Conservation (phyloP, 345 rosid genomes). For the Excoecaria agallocha region DNA sequence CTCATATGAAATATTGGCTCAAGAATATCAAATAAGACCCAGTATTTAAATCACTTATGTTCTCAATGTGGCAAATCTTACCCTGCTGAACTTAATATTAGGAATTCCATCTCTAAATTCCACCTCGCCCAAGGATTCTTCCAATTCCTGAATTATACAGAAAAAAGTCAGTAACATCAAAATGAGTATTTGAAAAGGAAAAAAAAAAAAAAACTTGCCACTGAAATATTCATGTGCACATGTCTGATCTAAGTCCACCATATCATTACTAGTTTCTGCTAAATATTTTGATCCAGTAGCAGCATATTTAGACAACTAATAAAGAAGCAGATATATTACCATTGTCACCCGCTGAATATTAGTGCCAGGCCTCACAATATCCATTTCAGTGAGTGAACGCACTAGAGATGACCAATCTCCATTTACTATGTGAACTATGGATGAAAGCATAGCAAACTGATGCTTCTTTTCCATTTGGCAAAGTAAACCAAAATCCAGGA, state of each 20-base stretch:
- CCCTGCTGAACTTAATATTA: conserved; percentile 91
- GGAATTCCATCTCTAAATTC: conserved; percentile 79
- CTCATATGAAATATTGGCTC: conserved; percentile 7
- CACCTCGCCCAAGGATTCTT: conserved; percentile 78
- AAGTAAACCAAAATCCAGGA: conserved; percentile 91
- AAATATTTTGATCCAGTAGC: not conserved
- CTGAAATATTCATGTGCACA: not conserved
- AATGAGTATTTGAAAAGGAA: conserved; percentile 9
- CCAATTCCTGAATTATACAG: conserved; percentile 67
- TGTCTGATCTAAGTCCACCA: not conserved
- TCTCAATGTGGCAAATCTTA: conserved; percentile 38
- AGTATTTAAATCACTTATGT: not conserved
- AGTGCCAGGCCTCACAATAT: conserved; percentile 77
- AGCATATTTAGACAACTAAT: conserved; percentile 7
- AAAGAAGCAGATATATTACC: conserved; percentile 41
- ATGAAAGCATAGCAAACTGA: conserved; percentile 89
- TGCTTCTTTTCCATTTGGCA: conserved; percentile 93
- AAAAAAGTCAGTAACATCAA: conserved; percentile 16
- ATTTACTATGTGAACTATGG: conserved; percentile 89
- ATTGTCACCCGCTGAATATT: conserved; percentile 62
- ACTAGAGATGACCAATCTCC: conserved; percentile 87
- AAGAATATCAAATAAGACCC: conserved; percentile 8
- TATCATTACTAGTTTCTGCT: not conserved
- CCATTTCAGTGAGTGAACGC: conserved; percentile 80
- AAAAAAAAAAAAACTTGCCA: not conserved